phyloP scores from a whole-genome alignment of 2,329 filamentous ascomycete species.

The Penicillium sp. region DNA sequence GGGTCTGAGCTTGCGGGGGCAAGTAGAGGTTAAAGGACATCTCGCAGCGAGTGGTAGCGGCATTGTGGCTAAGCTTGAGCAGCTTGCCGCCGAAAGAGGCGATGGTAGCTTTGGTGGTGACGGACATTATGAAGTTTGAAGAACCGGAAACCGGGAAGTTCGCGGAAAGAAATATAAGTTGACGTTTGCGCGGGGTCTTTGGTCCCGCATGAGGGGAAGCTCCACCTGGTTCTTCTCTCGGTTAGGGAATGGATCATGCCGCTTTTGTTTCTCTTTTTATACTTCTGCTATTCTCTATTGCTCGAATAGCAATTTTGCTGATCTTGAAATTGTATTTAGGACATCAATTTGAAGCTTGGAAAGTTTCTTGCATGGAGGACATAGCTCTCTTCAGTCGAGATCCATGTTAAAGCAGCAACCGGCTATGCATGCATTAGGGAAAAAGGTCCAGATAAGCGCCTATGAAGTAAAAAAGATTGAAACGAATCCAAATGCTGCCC shows the following conservation, averaged over 20 bases:
- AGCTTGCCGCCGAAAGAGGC: conserved; percentile 91
- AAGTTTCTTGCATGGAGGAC: background rate
- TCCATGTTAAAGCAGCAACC: background rate
- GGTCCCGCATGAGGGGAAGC: conserved; percentile 31
- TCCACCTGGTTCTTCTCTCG: conserved; percentile 10
- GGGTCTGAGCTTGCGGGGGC: conserved; percentile 66
- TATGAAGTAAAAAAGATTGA: background rate
- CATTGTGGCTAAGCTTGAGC: conserved; percentile 87
- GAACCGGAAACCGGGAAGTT: background rate
- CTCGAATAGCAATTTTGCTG: background rate
- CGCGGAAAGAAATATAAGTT: conserved; percentile 1
- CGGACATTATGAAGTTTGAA: conserved; percentile 60
- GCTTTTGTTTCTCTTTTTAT: background rate
- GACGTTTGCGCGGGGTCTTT: conserved; percentile 19
- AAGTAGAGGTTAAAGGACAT: conserved; percentile 95
- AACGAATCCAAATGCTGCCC: conserved; percentile 16
- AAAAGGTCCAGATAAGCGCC: background rate
- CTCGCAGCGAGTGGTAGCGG: conserved; percentile 74
- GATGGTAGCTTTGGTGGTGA: conserved; percentile 88
- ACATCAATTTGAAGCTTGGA: too few species aligned
- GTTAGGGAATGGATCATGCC: background rate
- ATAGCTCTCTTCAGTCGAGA: background rate
- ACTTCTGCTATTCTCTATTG: background rate
- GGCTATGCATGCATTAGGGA: background rate
- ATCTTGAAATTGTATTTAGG: too few species aligned